A percentile compares a stretch with the other conserved stretches of the same genome.
phyloP scores from a whole-genome alignment of 2,329 filamentous ascomycete genomes.

The Penicillium sp. region DNA sequence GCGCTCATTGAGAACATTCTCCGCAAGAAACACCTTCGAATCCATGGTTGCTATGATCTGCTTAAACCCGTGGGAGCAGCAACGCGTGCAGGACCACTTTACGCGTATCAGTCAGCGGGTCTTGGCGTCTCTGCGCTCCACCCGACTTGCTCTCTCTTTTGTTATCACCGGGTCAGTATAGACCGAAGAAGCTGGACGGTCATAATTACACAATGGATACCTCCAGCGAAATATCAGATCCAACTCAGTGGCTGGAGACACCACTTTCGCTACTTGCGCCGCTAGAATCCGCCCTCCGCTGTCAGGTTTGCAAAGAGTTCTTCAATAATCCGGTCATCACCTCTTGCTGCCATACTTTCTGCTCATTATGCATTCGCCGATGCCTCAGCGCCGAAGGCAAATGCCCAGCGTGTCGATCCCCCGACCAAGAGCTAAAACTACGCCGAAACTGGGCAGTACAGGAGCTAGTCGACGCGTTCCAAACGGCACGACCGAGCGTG shows the following conservation, averaged over 20 bases:
- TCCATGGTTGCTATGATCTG: slow-evolving; percentile 46
- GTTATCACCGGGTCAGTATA: background rate
- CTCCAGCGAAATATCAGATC: slow-evolving; percentile 44
- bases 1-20: slow-evolving; percentile 74
- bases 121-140: slow-evolving; percentile 33
- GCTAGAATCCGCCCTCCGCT: slow-evolving; percentile 83
- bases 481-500: slow-evolving; percentile 62
- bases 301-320: slow-evolving; percentile 98
- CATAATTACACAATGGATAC: slow-evolving; percentile 32
- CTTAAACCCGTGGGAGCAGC: slow-evolving; percentile 7
- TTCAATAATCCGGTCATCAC: slow-evolving; percentile 94
- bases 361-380: slow-evolving; percentile 89
- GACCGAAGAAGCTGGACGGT: background rate
- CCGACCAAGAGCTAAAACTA: slow-evolving; percentile 81
- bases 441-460: slow-evolving; percentile 82
- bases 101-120: slow-evolving; percentile 46
- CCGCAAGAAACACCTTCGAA: slow-evolving; percentile 72
- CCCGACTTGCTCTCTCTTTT: slow-evolving; percentile 9
- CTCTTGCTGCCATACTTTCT: slow-evolving; percentile 93
- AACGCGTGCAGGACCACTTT: slow-evolving; percentile 43
- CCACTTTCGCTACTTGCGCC: slow-evolving; percentile 46
- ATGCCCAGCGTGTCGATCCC: slow-evolving; percentile 79
- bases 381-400: slow-evolving; percentile 80
- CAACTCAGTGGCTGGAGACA: slow-evolving; percentile 52
- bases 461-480: slow-evolving; percentile 80